A percentile compares a stretch with the other conserved stretches of the same genome.
Conservation (phyloP, 148 eudicot genomes). For the Fagopyrum esculentum region DNA sequence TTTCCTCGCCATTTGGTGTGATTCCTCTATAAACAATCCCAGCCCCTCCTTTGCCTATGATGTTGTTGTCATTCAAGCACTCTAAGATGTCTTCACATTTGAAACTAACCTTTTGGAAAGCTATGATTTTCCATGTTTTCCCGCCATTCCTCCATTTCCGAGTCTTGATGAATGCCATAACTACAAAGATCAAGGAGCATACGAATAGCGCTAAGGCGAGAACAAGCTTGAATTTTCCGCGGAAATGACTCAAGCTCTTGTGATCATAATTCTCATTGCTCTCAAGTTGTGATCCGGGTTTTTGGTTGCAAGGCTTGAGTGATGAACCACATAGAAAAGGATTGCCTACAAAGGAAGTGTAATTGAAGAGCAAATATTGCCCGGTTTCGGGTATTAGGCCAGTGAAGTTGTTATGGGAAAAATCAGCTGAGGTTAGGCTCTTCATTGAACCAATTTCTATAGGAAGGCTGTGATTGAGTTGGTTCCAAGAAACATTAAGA, state of each 20-base stretch:
- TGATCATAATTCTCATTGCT: neutral
- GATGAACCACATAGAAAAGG: slow-evolving; percentile 35
- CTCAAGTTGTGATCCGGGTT: slow-evolving; percentile 13
- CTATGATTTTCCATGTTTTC: slow-evolving; percentile 44
- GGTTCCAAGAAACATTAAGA: slow-evolving; percentile 51
- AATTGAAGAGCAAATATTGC: slow-evolving; percentile 38
- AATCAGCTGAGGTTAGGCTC: slow-evolving; percentile 56
- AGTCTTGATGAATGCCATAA: slow-evolving; percentile 37
- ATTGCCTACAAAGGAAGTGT: slow-evolving; percentile 33
- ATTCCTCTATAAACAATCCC: slow-evolving; percentile 49
- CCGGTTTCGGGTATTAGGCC: slow-evolving; percentile 45
- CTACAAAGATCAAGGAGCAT: slow-evolving; percentile 26
- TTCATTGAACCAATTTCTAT: slow-evolving; percentile 46
- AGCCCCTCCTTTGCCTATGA: slow-evolving; percentile 57
- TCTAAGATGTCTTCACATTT: slow-evolving; percentile 33
- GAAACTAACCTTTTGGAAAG: slow-evolving; percentile 49
- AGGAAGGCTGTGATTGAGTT: slow-evolving; percentile 43
- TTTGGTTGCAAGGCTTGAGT: slow-evolving; percentile 28
- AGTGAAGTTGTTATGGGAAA: slow-evolving; percentile 46
- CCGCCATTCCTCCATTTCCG: slow-evolving; percentile 21
- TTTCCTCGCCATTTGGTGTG: slow-evolving; percentile 50
- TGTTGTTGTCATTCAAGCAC: slow-evolving; percentile 44
- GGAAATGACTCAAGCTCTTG: slow-evolving; percentile 15
- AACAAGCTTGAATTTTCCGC: slow-evolving; percentile 27
- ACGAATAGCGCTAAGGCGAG: slow-evolving; percentile 30